Evolutionary conservation across 768 basidiomycete species (phyloP).

Genomic region (Cubamyces sp.): DNA sequence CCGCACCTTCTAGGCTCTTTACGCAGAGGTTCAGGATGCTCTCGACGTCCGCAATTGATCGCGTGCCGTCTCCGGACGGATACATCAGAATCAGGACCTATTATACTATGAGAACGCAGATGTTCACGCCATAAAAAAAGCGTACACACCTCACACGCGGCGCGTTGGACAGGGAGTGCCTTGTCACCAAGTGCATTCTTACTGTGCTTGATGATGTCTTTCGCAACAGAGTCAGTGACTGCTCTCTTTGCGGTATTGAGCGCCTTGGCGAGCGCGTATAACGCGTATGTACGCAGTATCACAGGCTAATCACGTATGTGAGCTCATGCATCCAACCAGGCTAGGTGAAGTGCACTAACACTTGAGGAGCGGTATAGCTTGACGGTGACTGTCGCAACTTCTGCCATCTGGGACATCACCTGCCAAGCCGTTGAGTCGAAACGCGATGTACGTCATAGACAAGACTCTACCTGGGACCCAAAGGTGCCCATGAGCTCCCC

Average conservation of each 20-base stretch:
- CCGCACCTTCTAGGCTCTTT: slow-evolving; percentile 78
- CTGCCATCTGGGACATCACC: slow-evolving; percentile 96
- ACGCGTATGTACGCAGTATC: slow-evolving; percentile 80
- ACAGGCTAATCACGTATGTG: slow-evolving; percentile 55
- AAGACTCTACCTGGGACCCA: slow-evolving; percentile 75
- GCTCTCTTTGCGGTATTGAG: slow-evolving; percentile 82
- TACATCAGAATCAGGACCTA: slow-evolving; percentile 64
- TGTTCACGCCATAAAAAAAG: slow-evolving; percentile 26
- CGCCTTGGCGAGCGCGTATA: slow-evolving; percentile 78
- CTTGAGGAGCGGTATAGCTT: slow-evolving; percentile 74
- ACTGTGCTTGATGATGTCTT: slow-evolving; percentile 86
- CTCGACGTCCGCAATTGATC: slow-evolving; percentile 76
- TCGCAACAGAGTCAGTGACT: slow-evolving; percentile 73
- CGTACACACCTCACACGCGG: slow-evolving; percentile 67
- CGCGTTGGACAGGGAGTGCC: slow-evolving; percentile 83
- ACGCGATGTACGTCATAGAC: background rate
- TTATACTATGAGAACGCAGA: background rate
- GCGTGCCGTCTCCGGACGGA: slow-evolving; percentile 56
- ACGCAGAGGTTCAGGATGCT: slow-evolving; percentile 66
- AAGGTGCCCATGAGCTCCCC: slow-evolving; percentile 87
- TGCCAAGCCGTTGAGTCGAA: slow-evolving; percentile 37
- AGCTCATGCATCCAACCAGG: slow-evolving; percentile 7
- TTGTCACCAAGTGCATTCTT: slow-evolving; percentile 78
- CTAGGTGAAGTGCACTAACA: slow-evolving; percentile 47
- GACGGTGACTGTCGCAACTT: slow-evolving; percentile 68